Conservation (phyloP, 768 basidiomycete genomes). For the Cyclocybe aegerita region DNA sequence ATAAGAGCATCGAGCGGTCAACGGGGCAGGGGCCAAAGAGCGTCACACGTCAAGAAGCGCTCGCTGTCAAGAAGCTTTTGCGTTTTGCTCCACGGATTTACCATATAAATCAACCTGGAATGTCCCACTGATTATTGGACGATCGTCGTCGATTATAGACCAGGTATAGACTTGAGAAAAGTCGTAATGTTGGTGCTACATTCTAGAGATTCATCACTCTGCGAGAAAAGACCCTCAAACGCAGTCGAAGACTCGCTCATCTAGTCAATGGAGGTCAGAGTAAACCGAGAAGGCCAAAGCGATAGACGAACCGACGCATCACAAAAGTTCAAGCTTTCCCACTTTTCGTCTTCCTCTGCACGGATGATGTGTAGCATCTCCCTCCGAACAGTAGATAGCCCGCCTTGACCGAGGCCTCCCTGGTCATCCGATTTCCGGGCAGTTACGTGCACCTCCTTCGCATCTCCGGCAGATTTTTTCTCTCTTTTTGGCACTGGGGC, state of each 20-base stretch:
- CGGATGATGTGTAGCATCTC: conserved; percentile 78
- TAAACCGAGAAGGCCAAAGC: not conserved
- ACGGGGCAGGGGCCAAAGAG: too few species aligned
- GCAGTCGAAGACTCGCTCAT: conserved; percentile 52
- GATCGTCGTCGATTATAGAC: conserved; percentile 33
- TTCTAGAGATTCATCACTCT: conserved; percentile 45
- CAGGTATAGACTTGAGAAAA: conserved; percentile 58
- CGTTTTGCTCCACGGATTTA: too few species aligned
- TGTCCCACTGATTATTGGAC: not conserved
- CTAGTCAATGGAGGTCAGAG: conserved; percentile 35
- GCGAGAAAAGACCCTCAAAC: conserved; percentile 67
- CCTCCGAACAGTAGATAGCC: conserved; percentile 66
- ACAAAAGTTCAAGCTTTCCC: conserved; percentile 68
- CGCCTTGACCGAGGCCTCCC: conserved; percentile 51
- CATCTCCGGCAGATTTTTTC: conserved; percentile 55
- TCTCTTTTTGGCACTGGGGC: conserved; percentile 52
- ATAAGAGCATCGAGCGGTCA: not conserved
- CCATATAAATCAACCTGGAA: too few species aligned
- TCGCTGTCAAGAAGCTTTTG: too few species aligned
- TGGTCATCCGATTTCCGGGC: conserved; percentile 72
- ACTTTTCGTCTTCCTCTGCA: conserved; percentile 74
- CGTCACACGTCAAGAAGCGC: too few species aligned
- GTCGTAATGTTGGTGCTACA: conserved; percentile 55
- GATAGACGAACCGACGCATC: conserved; percentile 54
- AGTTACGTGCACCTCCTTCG: conserved; percentile 76